Evolutionary conservation across 345 rosid genomes (phyloP).

Genomic region (Crucihimalaya himalaica): DNA sequence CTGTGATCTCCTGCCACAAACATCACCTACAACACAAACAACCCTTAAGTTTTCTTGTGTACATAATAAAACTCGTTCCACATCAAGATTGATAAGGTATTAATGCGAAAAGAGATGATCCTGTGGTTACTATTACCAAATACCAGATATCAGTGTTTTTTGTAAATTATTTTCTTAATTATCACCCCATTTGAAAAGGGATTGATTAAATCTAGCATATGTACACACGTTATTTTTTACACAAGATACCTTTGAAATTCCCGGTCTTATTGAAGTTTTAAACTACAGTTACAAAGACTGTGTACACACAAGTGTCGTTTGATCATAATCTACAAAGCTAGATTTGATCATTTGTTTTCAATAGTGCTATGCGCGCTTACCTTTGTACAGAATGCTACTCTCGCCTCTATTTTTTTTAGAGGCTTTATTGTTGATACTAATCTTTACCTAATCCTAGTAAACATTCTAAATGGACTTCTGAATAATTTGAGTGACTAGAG

Average conservation of each 20-base stretch:
- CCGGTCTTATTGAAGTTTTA: too few relatives aligned
- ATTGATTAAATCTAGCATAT: background rate
- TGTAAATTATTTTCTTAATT: background rate
- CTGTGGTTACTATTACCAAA: background rate
- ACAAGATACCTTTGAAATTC: background rate
- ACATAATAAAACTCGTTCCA: background rate
- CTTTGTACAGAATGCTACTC: background rate
- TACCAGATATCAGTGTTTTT: background rate
- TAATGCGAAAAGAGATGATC: background rate
- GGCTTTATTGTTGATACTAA: background rate
- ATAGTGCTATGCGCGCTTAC: background rate
- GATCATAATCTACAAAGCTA: slow-evolving; percentile 21
- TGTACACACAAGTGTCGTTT: background rate
- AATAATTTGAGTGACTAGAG: background rate
- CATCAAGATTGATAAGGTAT: background rate
- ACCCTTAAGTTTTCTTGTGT: background rate
- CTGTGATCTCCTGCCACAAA: slow-evolving; percentile 99
- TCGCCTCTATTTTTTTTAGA: background rate
- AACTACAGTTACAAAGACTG: background rate
- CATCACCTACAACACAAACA: slow-evolving; percentile 66
- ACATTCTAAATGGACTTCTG: slow-evolving; percentile 2
- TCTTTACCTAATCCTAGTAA: background rate
- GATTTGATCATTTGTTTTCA: slow-evolving; percentile 3
- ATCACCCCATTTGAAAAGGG: background rate
- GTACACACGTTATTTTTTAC: background rate